A percentile compares a stretch with the other conserved stretches of the same genome.
These are phyloP conservation scores for Suillus hirtellus DNA, from an alignment of 768 basidiomycete species.

Conservation along the genomic window DNA sequence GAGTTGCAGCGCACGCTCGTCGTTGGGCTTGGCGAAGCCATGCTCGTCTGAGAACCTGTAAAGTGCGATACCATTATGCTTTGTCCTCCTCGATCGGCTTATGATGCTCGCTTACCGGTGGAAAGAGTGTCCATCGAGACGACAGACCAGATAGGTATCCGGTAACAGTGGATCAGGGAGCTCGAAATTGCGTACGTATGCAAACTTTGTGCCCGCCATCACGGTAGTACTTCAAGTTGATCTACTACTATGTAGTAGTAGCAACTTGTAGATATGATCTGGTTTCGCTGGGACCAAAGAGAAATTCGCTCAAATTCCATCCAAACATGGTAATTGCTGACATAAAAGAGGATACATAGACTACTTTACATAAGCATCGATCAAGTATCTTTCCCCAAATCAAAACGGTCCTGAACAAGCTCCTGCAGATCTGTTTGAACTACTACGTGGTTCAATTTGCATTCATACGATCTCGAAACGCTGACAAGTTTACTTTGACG, in stretches of 20 bases:
- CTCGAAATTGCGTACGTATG: constrained; percentile 89
- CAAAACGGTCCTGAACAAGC: background rate
- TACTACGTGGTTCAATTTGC: background rate
- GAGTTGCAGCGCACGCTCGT: constrained; percentile 77
- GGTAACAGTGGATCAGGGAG: constrained; percentile 85
- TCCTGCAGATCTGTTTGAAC: background rate
- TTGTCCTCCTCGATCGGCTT: background rate
- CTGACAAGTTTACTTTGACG: background rate
- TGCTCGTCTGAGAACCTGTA: constrained; percentile 84
- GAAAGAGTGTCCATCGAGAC: constrained; percentile 92
- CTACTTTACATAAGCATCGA: too few relatives aligned
- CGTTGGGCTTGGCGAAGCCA: constrained; percentile 87
- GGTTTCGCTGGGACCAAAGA: background rate
- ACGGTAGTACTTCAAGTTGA: background rate
- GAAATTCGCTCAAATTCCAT: background rate
- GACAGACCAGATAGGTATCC: constrained; percentile 78
- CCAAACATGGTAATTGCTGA: background rate
- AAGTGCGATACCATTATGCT: background rate
- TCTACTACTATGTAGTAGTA: background rate
- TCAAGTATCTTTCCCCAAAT: too few relatives aligned
- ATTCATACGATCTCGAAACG: background rate
- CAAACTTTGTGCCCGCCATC: constrained; percentile 94
- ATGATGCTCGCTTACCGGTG: constrained; percentile 62
- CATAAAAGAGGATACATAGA: background rate
- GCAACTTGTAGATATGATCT: background rate